phyloP scores from a whole-genome alignment of 2,329 filamentous ascomycete genomes.

The Fusarium anguioides region DNA sequence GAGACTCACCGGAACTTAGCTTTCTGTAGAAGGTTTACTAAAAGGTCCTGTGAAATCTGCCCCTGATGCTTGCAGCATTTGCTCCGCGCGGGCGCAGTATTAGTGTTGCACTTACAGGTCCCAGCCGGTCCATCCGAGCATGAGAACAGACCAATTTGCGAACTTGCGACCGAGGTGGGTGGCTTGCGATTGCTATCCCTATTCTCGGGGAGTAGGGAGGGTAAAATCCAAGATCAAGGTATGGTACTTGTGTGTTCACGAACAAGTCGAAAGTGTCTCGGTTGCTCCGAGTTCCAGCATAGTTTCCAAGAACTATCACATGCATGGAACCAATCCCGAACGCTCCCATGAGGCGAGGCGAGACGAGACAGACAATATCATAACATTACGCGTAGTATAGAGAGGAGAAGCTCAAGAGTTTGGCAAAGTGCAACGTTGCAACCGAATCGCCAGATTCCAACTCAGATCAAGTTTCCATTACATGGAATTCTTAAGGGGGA shows the following conservation, averaged over 20 bases:
- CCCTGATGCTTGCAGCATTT: constrained; percentile 5
- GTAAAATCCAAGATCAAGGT: background rate
- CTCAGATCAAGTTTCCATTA: constrained; percentile 4
- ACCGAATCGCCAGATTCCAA: constrained; percentile 2
- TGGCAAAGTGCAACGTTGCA: constrained; percentile 25
- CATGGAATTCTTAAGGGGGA: constrained; percentile 9
- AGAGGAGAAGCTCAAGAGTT: background rate
- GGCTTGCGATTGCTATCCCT: background rate
- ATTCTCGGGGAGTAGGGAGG: background rate
- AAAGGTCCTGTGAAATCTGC: background rate
- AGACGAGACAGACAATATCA: constrained; percentile 1
- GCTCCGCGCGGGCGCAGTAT: constrained; percentile 1
- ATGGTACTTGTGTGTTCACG: background rate
- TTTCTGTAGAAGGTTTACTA: background rate
- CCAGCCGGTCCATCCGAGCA: background rate
- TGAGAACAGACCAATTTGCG: background rate
- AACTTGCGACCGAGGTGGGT: background rate
- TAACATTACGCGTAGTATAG: constrained; percentile 1
- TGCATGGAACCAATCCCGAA: background rate
- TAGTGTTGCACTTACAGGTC: background rate
- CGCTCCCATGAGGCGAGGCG: background rate
- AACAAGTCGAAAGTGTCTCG: background rate
- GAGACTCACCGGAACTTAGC: background rate
- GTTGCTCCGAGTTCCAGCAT: background rate
- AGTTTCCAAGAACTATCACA: background rate